Conservation (phyloP, 257 asterid genomes). For the Solanum clarkiae region DNA sequence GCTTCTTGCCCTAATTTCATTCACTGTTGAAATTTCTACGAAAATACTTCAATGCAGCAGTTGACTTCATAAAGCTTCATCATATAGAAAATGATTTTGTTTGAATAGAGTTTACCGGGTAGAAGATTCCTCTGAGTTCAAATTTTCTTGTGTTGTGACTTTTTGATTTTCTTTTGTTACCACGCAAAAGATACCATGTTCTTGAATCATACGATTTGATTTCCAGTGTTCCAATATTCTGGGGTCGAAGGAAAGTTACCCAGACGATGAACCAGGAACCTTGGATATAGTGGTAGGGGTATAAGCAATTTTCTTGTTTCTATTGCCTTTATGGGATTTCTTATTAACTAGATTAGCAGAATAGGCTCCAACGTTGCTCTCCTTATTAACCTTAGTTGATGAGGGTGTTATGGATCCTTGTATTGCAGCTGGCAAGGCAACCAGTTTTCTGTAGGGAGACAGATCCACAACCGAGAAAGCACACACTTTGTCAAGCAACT, state of each 20-base stretch:
- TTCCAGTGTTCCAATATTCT: slow-evolving; percentile 77
- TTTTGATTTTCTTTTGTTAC: too few species aligned
- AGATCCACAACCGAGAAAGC: slow-evolving; percentile 91
- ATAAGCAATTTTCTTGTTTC: background rate
- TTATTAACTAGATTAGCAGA: background rate
- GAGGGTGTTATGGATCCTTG: background rate
- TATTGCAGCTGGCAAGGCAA: slow-evolving; percentile 61
- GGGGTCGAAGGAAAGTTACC: slow-evolving; percentile 54
- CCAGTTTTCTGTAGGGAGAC: slow-evolving; percentile 95
- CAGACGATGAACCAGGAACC: slow-evolving; percentile 59
- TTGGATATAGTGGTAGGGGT: slow-evolving; percentile 61
- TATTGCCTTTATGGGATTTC: background rate
- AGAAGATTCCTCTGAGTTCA: too few species aligned
- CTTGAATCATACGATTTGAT: too few species aligned
- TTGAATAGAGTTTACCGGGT: too few species aligned
- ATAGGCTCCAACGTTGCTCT: background rate
- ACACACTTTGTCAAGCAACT: slow-evolving; percentile 90
- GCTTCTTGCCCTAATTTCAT: too few species aligned
- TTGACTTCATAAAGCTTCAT: too few species aligned
- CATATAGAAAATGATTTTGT: too few species aligned
- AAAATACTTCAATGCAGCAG: too few species aligned
- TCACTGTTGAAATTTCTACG: too few species aligned
- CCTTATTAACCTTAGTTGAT: background rate
- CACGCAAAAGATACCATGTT: too few species aligned
- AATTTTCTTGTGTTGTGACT: too few species aligned